These are phyloP conservation scores for Chrysopogon serrulatus DNA, from an alignment of 176 grass and related monocot genomes.

Conservation along the genomic window DNA sequence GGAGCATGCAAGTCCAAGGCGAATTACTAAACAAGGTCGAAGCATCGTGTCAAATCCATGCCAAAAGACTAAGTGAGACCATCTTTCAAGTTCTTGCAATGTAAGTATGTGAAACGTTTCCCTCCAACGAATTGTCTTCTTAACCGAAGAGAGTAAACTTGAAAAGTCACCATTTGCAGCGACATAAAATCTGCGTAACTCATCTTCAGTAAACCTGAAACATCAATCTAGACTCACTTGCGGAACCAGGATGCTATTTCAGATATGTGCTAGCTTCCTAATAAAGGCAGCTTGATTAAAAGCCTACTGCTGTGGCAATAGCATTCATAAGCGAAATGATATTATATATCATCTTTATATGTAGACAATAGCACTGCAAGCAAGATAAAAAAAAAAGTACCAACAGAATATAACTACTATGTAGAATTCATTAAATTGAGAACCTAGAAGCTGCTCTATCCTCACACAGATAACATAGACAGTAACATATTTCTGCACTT, in stretches of 20 bases:
- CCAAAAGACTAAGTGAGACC: slow-evolving; percentile 98
- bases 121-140: slow-evolving; percentile 92
- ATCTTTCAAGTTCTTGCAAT: slow-evolving; percentile 81
- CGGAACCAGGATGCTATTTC: not conserved
- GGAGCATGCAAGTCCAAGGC: slow-evolving; percentile 86
- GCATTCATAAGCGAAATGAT: not conserved
- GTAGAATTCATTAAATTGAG: not conserved
- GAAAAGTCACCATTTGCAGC: slow-evolving; percentile 82
- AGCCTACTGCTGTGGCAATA: slow-evolving; percentile 1
- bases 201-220: slow-evolving; percentile 80
- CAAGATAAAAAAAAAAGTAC: not conserved
- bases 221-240: slow-evolving; percentile 22
- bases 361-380: slow-evolving; percentile 5
- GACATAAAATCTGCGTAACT: slow-evolving; percentile 71
- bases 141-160: slow-evolving; percentile 69
- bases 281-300: not conserved
- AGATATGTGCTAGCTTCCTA: slow-evolving; percentile 8
- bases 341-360: not conserved
- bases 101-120: slow-evolving; percentile 89
- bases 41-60: slow-evolving; percentile 88
- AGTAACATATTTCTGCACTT: not conserved
- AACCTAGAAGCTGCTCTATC: slow-evolving; percentile 1
- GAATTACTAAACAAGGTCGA: slow-evolving; percentile 88
- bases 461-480: not conserved
- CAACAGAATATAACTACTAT: not conserved